Evolutionary conservation across 805 yeast species (phyloP), one percentile per base, ranked within the genome.

Genomic region (Schwanniomyces vanrijiae): DNA sequence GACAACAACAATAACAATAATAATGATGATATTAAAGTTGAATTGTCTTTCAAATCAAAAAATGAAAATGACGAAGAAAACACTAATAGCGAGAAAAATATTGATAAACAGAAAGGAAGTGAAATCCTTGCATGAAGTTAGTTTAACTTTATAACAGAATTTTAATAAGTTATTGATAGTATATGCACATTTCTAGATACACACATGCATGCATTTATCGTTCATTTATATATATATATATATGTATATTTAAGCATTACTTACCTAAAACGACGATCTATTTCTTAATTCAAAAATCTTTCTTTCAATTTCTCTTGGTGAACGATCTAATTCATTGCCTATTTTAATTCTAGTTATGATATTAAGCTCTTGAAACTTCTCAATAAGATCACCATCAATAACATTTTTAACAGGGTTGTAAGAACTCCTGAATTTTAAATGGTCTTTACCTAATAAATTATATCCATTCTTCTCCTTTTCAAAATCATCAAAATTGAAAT

Each of bases 331-430:
- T 39, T 65, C 64, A 11, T 65, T 56, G 6, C 75, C 73, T 24
- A 78, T 65, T 16, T 58, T 62, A 18, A 69, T 54, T 47, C 77
- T 72, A 3, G 62, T 58, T 1, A 67, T 55, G 1, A 63, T 60
- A 11, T 59, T 56, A 18, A 80, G 60, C 8, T 62, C 57, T 41
- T 59, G 65, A 56, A 71, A 88, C 37, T 65, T 61, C 56, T 90
- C 97, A 41, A 92, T 71, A 13, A 88, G 69, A 60, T 94, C 98
- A 8, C 99, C 99, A 66, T 94, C 97, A 35, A 94, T 76, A 2
- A 87, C 83, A 42, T 81, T 77, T 52, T 83, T 84, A 2, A 77
- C 79, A 0, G 97, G 97, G n/a, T 81, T 82, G 61, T 89, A 90
- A 58, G 85, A 86, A 44, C 97, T 77, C 46, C 97, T 69, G 61